Evolutionary conservation across 129 eudicot species (phyloP).

Genomic region (Escallonia rubra): DNA sequence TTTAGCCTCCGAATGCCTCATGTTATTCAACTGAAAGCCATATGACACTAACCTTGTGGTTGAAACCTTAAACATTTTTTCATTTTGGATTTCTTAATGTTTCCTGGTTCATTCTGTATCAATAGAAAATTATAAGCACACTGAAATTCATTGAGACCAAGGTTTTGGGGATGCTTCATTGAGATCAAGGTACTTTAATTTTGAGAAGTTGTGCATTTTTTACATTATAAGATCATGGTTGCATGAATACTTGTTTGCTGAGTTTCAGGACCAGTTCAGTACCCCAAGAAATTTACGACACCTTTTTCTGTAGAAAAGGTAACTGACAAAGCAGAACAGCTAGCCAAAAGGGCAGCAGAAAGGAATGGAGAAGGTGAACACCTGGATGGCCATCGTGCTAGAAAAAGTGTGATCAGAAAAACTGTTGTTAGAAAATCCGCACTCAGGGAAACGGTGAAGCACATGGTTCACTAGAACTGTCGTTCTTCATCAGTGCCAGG

Average conservation of each 20-base stretch:
- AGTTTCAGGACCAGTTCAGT: not conserved
- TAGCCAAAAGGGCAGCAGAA: not conserved
- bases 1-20: no score
- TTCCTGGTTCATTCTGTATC: no score
- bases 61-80: no score
- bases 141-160: no score
- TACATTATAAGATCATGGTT: no score
- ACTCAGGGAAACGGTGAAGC: conserved; percentile 19
- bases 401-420: not conserved
- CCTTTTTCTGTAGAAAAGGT: not conserved
- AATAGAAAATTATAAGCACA: no score
- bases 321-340: not conserved
- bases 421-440: not conserved
- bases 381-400: not conserved
- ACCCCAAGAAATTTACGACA: not conserved
- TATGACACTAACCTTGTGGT: no score
- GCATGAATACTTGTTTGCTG: not conserved
- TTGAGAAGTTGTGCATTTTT: no score
- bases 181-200: no score
- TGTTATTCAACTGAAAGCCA: no score
- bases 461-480: conserved; percentile 14
- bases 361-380: not conserved
- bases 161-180: no score
- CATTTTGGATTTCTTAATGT: no score
- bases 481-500: conserved; percentile 16